phyloP scores from a whole-genome alignment of 306 rosid genomes.

The Pterocarpus santalinus region DNA sequence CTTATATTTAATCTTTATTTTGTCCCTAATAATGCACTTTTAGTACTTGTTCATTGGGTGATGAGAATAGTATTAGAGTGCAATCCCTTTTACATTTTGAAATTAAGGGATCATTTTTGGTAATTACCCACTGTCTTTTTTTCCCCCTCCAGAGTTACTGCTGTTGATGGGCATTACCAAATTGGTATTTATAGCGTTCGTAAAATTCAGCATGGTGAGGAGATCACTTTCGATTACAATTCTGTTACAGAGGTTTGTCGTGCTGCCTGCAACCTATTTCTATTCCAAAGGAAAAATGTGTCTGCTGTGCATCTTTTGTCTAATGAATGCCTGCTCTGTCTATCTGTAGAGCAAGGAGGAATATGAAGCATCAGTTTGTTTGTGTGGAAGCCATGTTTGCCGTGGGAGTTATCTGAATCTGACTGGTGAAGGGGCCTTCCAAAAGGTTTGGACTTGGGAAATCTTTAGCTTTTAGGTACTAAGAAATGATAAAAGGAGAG shows the following conservation, averaged over 20 bases:
- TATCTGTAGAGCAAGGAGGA: slow-evolving; percentile 92
- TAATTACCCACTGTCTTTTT: neutral
- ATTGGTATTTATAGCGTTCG: slow-evolving; percentile 94
- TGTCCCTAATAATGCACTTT: neutral
- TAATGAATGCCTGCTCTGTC: slow-evolving; percentile 39
- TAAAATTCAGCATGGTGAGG: slow-evolving; percentile 87
- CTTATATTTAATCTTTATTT: slow-evolving; percentile 2
- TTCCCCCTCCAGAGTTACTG: slow-evolving; percentile 77
- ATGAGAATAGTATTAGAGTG: slow-evolving; percentile 18
- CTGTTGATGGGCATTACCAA: slow-evolving; percentile 95
- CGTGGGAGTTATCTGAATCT: slow-evolving; percentile 97
- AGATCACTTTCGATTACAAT: slow-evolving; percentile 95
- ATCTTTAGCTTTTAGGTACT: neutral
- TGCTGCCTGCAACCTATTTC: slow-evolving; percentile 34
- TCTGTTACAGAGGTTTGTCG: slow-evolving; percentile 97
- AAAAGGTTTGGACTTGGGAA: slow-evolving; percentile 61
- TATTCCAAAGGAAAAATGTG: neutral
- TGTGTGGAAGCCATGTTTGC: slow-evolving; percentile 99
- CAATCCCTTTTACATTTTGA: slow-evolving; percentile 8
- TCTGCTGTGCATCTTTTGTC: slow-evolving; percentile 27
- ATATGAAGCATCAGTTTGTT: slow-evolving; percentile 97
- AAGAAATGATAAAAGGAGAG: neutral
- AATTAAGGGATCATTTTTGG: neutral
- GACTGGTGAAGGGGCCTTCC: slow-evolving; percentile 97
- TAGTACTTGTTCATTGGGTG: slow-evolving; percentile 14